phyloP scores from a whole-genome alignment of 2,329 filamentous ascomycete species.

The Penicillium sp. region DNA sequence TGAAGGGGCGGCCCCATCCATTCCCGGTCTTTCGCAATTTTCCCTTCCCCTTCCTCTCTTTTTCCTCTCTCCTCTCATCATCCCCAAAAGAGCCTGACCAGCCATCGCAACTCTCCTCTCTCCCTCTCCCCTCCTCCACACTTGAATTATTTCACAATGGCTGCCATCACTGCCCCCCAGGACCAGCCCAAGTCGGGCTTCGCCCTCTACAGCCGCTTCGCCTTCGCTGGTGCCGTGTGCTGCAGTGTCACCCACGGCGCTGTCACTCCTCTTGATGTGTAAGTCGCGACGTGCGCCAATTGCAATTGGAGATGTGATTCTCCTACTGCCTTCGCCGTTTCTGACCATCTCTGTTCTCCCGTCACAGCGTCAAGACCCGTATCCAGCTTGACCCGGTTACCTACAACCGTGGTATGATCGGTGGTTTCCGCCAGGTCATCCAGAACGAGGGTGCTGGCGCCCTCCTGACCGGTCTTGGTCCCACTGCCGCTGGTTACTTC shows the following conservation, averaged over 20 bases:
- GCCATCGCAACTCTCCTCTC: not conserved
- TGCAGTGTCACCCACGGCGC: constrained; percentile 96
- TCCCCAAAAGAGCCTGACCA: constrained; percentile 5
- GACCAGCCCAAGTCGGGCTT: constrained; percentile 47
- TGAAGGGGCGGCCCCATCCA: constrained; percentile 19
- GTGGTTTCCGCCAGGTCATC: constrained; percentile 81
- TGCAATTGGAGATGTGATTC: not conserved
- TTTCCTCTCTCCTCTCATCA: constrained; percentile 13
- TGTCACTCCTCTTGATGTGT: constrained; percentile 99
- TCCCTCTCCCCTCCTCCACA: constrained; percentile 12
- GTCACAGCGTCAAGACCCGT: constrained; percentile 78
- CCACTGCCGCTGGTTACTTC: constrained; percentile 86
- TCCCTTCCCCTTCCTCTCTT: constrained; percentile 15
- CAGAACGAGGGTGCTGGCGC: constrained; percentile 77
- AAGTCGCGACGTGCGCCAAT: constrained; percentile 47
- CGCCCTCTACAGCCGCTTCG: constrained; percentile 70
- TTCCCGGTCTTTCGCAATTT: constrained; percentile 15
- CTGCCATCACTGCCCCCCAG: constrained; percentile 41
- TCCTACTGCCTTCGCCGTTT: too few species aligned
- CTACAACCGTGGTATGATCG: constrained; percentile 83
- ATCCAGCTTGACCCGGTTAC: constrained; percentile 86
- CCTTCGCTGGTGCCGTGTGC: constrained; percentile 95
- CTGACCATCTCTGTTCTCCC: constrained; percentile 7
- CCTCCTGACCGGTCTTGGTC: constrained; percentile 77
- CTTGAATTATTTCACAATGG: constrained; percentile 31